Evolutionary conservation across 2,329 filamentous ascomycete species (phyloP), one percentile per base, ranked within the genome.

Genomic region (Escovopsis weberi): DNA sequence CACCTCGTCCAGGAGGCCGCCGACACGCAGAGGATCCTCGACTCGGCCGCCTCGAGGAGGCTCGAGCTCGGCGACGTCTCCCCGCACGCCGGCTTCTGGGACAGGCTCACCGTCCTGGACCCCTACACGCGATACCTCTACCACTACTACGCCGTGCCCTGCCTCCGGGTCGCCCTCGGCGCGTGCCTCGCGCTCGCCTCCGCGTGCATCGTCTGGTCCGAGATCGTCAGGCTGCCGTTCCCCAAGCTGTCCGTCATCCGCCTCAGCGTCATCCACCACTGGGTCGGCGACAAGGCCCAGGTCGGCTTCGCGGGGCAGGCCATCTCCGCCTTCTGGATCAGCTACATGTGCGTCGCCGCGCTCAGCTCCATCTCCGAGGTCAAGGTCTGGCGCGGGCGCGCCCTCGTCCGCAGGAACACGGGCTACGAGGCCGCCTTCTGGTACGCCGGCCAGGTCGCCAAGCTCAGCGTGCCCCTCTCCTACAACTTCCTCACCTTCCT

Each of bases 401-500:
- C 91, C 0, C 70, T 98, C 6, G 89, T 96, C 38, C 78, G 77
- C 45, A 80, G 91, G 44, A 91, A 94, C 56, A 98, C 91, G 0
- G 89, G 93, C 45, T 80, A 85, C 47, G 91, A 96, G 59, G 86
- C 82, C 40, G 91, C 91, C 1, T 93, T 89, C 51, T 98, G 93
- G 87, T 98, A 96, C 57, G 82, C 86, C 1, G 80, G 86, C 45
- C 86, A 95, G 59, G 84, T 95, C 10, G 89, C 91, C 41, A 85
- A 88, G 54, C 76, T 98, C 37, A 94, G 85, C 1, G 85, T 98
- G 0, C 91, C 91, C 1, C 71, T 98, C 8, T 80, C 85, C 4
- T 98, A 94, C 74, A 98, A 98, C 63, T 98, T 96, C 57, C 73
- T 94, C 59, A 95, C 89, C 1, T 89, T 96, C 58, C 64, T 95